Base-by-base conservation (phyloP, 2,329 filamentous ascomycete genomes). In the Albifimbria verrucaria region DNA sequence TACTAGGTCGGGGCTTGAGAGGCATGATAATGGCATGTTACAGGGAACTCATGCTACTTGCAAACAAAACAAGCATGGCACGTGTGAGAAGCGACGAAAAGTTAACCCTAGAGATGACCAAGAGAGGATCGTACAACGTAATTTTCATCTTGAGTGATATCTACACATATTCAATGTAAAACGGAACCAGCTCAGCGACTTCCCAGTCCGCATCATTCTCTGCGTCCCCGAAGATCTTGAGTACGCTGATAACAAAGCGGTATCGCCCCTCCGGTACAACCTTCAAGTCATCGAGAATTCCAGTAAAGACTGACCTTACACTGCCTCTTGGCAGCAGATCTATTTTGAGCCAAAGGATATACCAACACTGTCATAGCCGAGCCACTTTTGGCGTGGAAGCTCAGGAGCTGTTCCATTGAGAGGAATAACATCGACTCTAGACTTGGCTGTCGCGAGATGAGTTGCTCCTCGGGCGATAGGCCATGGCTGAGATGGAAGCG, bases 291-390 rank as follows among this genome's bases (percentile, higher is more conserved):
- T 39, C 32, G 11, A 39, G 32, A n/a, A 39, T 12, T 39, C 32
- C 32, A 12, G 32, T 39, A 12, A 39, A 39, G 32, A 39, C 32
- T 5, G 32, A 39, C 12, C 32, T 12, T 17, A 39, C 5, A 15
- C 15, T 39, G 4, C 11, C 11, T n/a, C 32, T 39, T 12, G 32
- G 12, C 32, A 17, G 32, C 12, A 39, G 32, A 5, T 39, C 11
- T 7, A n/a, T n/a, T n/a, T 39, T 6, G 32, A 39, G 32, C 32
- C 32, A n/a, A 17, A 39, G 15, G 32, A 39, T 6, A 39, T 52
- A 10, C 65, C 62, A 6, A 63, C 53, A 11, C 52, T 61, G 24
- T 55, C 46, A 12, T 59, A 54, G 2, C 61, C 64, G 10, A 62
- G 52, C 22, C 57, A 53, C 45, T 48, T 48, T n/a, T 48, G 11